Conservation (phyloP, 805 yeast genomes). For the Yamadazyma nakazawae region DNA sequence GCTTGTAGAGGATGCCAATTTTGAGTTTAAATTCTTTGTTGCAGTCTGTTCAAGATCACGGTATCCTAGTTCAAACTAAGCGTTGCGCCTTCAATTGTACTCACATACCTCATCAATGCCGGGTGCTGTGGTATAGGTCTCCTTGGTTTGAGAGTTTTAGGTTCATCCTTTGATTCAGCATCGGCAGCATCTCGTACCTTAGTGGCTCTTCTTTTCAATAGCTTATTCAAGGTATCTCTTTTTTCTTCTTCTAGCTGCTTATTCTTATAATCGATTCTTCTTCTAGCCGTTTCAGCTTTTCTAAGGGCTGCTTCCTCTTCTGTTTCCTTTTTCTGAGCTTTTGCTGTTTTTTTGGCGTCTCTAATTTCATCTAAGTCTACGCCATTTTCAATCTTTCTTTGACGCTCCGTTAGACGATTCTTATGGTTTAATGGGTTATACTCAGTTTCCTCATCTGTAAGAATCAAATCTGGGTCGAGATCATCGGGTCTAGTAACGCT, state of each 20-base stretch:
- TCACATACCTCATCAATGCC: constrained; percentile 41
- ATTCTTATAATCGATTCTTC: constrained; percentile 80
- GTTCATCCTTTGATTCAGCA: constrained; percentile 25
- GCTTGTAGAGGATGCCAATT: too few species aligned
- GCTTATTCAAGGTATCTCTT: constrained; percentile 82
- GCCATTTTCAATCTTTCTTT: constrained; percentile 30
- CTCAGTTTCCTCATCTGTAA: constrained; percentile 43
- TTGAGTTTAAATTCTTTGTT: too few species aligned
- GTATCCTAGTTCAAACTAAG: not conserved
- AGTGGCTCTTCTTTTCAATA: constrained; percentile 79
- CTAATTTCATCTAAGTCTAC: constrained; percentile 31
- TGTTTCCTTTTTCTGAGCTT: constrained; percentile 46
- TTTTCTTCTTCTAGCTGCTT: constrained; percentile 89
- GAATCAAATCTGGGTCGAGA: constrained; percentile 31
- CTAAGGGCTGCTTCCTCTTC: constrained; percentile 82
- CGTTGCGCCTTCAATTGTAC: not conserved
- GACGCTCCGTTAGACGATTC: constrained; percentile 54
- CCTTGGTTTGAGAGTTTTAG: constrained; percentile 29
- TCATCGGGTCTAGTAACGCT: constrained; percentile 24
- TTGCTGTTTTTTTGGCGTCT: constrained; percentile 45
- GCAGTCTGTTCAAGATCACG: not conserved
- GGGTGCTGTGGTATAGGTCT: constrained; percentile 45
- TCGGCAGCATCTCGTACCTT: constrained; percentile 50
- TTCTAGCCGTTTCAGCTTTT: constrained; percentile 83
- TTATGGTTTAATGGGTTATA: constrained; percentile 45